phyloP scores from a whole-genome alignment of 345 rosid species.

The Adansonia digitata region DNA sequence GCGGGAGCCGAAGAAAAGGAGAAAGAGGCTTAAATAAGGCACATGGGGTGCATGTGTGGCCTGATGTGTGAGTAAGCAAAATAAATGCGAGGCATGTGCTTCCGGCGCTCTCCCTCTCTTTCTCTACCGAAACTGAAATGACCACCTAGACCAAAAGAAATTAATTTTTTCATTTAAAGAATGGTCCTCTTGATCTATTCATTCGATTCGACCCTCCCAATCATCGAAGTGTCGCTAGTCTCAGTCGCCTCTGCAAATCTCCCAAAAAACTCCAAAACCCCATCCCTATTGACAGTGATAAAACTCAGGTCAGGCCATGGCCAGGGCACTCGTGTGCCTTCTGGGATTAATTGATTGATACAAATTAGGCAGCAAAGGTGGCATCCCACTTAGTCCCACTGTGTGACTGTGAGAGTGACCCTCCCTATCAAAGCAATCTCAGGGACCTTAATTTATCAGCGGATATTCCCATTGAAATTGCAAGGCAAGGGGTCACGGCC shows the following conservation, averaged over 20 bases:
- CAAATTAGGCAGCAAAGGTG: neutral
- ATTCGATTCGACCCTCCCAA: neutral
- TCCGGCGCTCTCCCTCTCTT: neutral
- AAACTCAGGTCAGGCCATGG: slow-evolving; percentile 9
- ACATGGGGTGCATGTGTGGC: slow-evolving; percentile 40
- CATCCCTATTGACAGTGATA: slow-evolving; percentile 23
- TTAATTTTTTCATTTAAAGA: too few relatives aligned
- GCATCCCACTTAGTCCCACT: neutral
- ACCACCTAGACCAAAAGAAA: neutral
- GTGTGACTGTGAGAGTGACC: neutral
- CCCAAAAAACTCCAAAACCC: neutral
- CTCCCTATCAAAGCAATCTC: neutral
- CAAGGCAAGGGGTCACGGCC: neutral
- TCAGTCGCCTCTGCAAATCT: neutral
- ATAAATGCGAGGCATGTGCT: slow-evolving; percentile 34
- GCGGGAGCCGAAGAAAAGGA: neutral
- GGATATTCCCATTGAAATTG: neutral
- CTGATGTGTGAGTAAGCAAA: slow-evolving; percentile 20
- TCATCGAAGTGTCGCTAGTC: slow-evolving; percentile 3
- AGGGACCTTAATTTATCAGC: neutral
- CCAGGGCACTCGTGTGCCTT: slow-evolving; percentile 29
- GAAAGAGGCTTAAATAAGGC: slow-evolving; percentile 21
- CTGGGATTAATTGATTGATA: neutral
- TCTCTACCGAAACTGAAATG: neutral
- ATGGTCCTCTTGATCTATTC: slow-evolving; percentile 6